phyloP scores from a whole-genome alignment of 2,329 filamentous ascomycete species.

The Botryotinia convoluta region DNA sequence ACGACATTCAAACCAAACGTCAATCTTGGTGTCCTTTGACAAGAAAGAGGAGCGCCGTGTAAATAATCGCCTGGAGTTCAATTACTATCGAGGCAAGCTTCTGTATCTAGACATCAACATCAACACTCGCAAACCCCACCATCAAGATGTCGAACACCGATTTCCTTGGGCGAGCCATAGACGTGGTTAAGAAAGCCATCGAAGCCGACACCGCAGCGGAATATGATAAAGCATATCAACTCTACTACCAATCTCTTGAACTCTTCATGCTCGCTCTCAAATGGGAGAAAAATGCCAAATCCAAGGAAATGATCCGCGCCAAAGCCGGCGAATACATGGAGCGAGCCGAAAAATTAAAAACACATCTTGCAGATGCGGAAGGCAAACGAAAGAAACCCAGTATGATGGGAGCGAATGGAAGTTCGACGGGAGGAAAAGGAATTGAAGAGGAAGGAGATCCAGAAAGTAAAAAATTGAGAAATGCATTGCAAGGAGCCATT shows the following conservation, averaged over 20 bases:
- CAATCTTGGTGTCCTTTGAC: background rate
- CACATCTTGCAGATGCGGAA: slow-evolving; percentile 76
- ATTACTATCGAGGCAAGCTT: background rate
- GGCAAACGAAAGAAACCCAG: slow-evolving; percentile 68
- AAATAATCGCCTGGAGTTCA: background rate
- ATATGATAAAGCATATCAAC: slow-evolving; percentile 94
- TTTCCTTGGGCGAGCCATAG: slow-evolving; percentile 94
- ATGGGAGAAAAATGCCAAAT: slow-evolving; percentile 98
- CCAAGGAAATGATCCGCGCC: slow-evolving; percentile 94
- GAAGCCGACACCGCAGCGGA: slow-evolving; percentile 92
- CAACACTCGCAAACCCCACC: slow-evolving; percentile 5
- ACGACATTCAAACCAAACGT: background rate
- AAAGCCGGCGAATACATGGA: slow-evolving; percentile 98
- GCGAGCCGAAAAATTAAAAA: slow-evolving; percentile 95
- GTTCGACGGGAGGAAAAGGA: slow-evolving; percentile 59
- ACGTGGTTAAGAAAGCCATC: slow-evolving; percentile 95
- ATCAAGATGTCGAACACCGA: slow-evolving; percentile 87
- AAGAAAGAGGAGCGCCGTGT: background rate
- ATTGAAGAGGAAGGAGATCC: slow-evolving; percentile 71
- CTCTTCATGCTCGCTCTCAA: slow-evolving; percentile 98
- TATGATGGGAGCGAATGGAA: slow-evolving; percentile 70
- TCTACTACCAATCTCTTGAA: slow-evolving; percentile 94
- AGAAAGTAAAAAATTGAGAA: slow-evolving; percentile 92
- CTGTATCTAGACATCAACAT: background rate
- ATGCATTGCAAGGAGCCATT: slow-evolving; percentile 86